phyloP scores from a whole-genome alignment of 1,284 basidiomycete species.

The Takashimella tepidaria region DNA sequence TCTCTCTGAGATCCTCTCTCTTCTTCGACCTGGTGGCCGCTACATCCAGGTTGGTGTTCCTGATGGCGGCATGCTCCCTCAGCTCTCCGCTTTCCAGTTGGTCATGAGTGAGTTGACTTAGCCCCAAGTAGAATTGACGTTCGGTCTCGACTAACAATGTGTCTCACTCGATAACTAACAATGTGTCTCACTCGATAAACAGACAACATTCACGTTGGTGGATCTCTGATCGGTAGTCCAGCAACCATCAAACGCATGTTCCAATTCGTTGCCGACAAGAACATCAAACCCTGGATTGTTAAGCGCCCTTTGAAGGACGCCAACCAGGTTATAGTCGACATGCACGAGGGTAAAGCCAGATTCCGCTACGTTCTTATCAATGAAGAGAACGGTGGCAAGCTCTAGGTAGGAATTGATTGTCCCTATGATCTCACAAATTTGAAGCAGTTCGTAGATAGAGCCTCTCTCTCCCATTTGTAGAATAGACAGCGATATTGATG shows the following conservation, averaged over 20 bases:
- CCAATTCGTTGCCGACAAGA: conserved; percentile 32
- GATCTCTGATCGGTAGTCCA: conserved; percentile 43
- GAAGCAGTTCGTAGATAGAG: too few species aligned
- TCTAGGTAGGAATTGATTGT: too few species aligned
- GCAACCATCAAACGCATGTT: conserved; percentile 43
- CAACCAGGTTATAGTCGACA: conserved; percentile 47
- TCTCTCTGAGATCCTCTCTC: conserved; percentile 35
- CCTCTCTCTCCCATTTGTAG: too few species aligned
- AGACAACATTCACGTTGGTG: conserved; percentile 20
- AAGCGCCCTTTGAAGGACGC: conserved; percentile 46
- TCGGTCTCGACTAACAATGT: too few species aligned
- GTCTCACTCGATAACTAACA: too few species aligned
- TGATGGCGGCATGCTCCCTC: conserved; percentile 18
- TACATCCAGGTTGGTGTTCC: conserved; percentile 45
- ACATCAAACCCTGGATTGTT: conserved; percentile 31
- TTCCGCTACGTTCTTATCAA: conserved; percentile 49
- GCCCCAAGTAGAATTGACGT: too few species aligned
- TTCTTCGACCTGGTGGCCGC: conserved; percentile 44
- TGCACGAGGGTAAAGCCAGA: conserved; percentile 44
- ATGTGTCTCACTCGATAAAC: too few species aligned
- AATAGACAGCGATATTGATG: too few species aligned
- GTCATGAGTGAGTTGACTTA: conserved; percentile 18
- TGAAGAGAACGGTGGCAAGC: conserved; percentile 28
- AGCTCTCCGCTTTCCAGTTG: conserved; percentile 29
- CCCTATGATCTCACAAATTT: too few species aligned